Evolutionary conservation across 306 rosid species (phyloP).

Genomic region (Vigna unguiculata): DNA sequence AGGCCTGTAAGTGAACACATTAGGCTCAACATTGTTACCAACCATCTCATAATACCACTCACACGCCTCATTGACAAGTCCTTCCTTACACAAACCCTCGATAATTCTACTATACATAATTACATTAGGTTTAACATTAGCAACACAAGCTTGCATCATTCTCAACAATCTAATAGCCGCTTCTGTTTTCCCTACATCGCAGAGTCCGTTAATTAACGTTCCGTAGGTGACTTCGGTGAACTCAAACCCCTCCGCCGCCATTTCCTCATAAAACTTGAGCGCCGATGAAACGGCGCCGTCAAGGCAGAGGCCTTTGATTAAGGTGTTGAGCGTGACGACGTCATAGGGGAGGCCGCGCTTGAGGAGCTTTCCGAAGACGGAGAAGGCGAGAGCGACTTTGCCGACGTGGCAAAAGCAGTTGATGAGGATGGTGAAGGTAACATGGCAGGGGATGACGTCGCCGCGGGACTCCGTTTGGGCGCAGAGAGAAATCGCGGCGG

Average conservation of each 20-base stretch:
- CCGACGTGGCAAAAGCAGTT: slow-evolving; percentile 9
- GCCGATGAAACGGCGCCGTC: background rate
- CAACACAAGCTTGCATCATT: background rate
- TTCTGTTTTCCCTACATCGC: background rate
- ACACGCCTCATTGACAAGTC: slow-evolving; percentile 31
- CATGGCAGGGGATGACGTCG: background rate
- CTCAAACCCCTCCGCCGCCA: background rate
- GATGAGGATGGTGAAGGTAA: slow-evolving; percentile 7
- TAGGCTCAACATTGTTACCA: slow-evolving; percentile 26
- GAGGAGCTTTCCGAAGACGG: slow-evolving; percentile 9
- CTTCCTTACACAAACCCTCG: slow-evolving; percentile 37
- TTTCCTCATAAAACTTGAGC: background rate
- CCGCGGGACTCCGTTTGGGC: background rate
- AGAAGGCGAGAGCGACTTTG: background rate
- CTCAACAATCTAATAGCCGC: background rate
- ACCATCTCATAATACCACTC: slow-evolving; percentile 34
- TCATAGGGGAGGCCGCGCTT: background rate
- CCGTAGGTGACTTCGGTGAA: slow-evolving; percentile 1
- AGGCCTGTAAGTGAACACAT: slow-evolving; percentile 25
- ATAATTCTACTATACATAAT: slow-evolving; percentile 42
- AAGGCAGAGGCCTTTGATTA: background rate
- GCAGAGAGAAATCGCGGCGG: slow-evolving; percentile 7
- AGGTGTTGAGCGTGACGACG: background rate
- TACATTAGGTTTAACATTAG: slow-evolving; percentile 14
- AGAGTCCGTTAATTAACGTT: background rate